phyloP scores from a whole-genome alignment of 129 eudicot genomes.

The Tagetes erecta region DNA sequence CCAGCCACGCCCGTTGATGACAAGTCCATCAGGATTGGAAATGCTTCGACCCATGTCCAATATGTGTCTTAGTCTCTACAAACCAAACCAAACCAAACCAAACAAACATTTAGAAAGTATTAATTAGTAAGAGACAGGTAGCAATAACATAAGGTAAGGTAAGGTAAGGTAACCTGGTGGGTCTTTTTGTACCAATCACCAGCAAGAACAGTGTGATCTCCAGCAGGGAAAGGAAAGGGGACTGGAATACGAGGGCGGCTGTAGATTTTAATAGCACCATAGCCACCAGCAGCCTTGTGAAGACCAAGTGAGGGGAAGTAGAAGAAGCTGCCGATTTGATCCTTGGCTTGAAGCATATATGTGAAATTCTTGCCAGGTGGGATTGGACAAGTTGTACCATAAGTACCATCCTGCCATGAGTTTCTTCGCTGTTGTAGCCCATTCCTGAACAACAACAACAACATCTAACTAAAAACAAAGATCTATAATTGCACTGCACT shows the following conservation, averaged over 20 bases:
- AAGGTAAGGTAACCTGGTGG: constrained; percentile 54
- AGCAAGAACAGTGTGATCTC: constrained; percentile 81
- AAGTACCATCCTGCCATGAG: constrained; percentile 92
- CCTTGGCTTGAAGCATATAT: constrained; percentile 88
- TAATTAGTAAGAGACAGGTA: too few relatives aligned
- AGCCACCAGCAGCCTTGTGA: constrained; percentile 96
- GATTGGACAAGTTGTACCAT: constrained; percentile 94
- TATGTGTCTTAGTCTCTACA: constrained; percentile 63
- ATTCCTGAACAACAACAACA: constrained; percentile 17
- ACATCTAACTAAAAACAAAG: too few relatives aligned
- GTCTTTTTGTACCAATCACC: constrained; percentile 94
- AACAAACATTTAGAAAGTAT: not conserved
- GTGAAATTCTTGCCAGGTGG: constrained; percentile 88
- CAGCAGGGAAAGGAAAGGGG: constrained; percentile 89
- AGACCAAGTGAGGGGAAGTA: constrained; percentile 88
- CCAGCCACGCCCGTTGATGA: constrained; percentile 96
- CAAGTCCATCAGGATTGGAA: constrained; percentile 82
- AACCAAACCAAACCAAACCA: constrained; percentile 2
- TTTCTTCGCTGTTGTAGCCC: constrained; percentile 91
- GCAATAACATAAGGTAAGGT: not conserved
- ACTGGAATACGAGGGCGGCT: constrained; percentile 96
- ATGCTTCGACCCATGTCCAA: constrained; percentile 75
- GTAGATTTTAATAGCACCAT: constrained; percentile 68
- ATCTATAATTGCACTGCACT: too few relatives aligned
- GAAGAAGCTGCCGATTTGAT: constrained; percentile 88